A percentile compares a stretch with the other conserved stretches of the same genome.
Conservation (phyloP, 2,329 filamentous ascomycete genomes). For the Leptoxyphium fumago region DNA sequence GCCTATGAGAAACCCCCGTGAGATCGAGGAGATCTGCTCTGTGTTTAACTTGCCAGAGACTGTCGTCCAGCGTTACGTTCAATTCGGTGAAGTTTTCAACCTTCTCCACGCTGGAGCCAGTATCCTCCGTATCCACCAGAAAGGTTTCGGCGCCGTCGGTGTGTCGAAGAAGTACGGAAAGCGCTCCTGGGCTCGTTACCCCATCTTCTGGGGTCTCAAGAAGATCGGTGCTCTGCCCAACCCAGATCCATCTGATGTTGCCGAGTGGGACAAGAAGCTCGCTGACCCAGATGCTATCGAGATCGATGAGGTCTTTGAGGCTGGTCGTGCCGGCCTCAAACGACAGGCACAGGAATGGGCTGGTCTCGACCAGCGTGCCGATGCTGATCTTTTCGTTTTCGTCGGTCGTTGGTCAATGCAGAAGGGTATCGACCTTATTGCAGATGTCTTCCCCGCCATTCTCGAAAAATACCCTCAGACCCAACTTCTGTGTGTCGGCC, state of each 20-base stretch:
- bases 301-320: slow-evolving; percentile 42
- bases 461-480: slow-evolving; percentile 45
- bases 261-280: slow-evolving; percentile 42
- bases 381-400: slow-evolving; percentile 52
- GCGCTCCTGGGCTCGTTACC: slow-evolving; percentile 50
- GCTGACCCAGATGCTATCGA: slow-evolving; percentile 34
- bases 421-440: slow-evolving; percentile 54
- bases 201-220: slow-evolving; percentile 53
- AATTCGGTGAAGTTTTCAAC: slow-evolving; percentile 57
- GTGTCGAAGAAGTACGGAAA: slow-evolving; percentile 56
- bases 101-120: slow-evolving; percentile 51
- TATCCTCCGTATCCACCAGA: slow-evolving; percentile 51
- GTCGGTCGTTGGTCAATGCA: slow-evolving; percentile 56
- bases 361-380: slow-evolving; percentile 43
- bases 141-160: slow-evolving; percentile 53
- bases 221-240: slow-evolving; percentile 50
- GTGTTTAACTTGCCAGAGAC: slow-evolving; percentile 48
- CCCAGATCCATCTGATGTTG: slow-evolving; percentile 50
- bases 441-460: slow-evolving; percentile 49
- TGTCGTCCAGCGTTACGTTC: slow-evolving; percentile 45
- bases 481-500: slow-evolving; percentile 49
- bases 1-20: slow-evolving; percentile 49
- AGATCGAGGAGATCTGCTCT: slow-evolving; percentile 47
- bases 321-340: slow-evolving; percentile 37
- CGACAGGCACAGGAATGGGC: slow-evolving; percentile 54